These are phyloP conservation scores for Brettanomyces bruxellensis DNA, from an alignment of 805 yeast genomes.

Conservation along the genomic window DNA sequence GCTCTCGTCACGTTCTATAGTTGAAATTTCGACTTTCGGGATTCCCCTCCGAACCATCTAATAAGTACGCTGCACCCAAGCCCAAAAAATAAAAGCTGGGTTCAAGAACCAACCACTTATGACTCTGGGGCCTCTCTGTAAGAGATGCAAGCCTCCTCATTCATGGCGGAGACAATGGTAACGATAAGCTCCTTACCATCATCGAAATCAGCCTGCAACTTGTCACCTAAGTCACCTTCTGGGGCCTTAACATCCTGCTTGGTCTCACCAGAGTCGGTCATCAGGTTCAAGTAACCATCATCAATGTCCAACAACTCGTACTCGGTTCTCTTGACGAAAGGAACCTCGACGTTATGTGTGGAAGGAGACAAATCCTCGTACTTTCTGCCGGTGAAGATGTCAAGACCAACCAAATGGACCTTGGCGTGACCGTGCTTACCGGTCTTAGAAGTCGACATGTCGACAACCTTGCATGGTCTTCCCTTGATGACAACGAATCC, in stretches of 20 bases:
- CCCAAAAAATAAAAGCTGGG: background rate
- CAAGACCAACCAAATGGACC: slow-evolving; percentile 98
- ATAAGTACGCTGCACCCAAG: background rate
- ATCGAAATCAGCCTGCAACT: slow-evolving; percentile 86
- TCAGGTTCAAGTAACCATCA: slow-evolving; percentile 93
- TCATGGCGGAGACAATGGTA: slow-evolving; percentile 97
- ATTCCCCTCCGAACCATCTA: background rate
- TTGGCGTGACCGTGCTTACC: slow-evolving; percentile 99
- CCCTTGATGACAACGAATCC: slow-evolving; percentile 98
- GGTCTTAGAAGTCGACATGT: slow-evolving; percentile 99
- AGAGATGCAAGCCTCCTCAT: slow-evolving; percentile 98
- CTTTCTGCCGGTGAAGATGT: slow-evolving; percentile 98
- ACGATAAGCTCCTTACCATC: slow-evolving; percentile 97
- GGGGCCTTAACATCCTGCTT: slow-evolving; percentile 98
- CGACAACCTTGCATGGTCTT: slow-evolving; percentile 99
- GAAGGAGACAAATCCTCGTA: slow-evolving; percentile 99
- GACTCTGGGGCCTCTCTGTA: slow-evolving; percentile 90
- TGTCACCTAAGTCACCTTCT: slow-evolving; percentile 96
- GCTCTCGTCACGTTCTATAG: no score
- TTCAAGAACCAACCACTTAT: background rate
- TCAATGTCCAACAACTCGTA: slow-evolving; percentile 96
- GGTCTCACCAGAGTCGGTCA: slow-evolving; percentile 97
- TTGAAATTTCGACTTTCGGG: background rate
- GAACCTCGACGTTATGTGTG: slow-evolving; percentile 99
- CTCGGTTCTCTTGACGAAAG: slow-evolving; percentile 93